Conservation (phyloP, 495 filamentous ascomycete species). For the Haplographium delicatum region DNA sequence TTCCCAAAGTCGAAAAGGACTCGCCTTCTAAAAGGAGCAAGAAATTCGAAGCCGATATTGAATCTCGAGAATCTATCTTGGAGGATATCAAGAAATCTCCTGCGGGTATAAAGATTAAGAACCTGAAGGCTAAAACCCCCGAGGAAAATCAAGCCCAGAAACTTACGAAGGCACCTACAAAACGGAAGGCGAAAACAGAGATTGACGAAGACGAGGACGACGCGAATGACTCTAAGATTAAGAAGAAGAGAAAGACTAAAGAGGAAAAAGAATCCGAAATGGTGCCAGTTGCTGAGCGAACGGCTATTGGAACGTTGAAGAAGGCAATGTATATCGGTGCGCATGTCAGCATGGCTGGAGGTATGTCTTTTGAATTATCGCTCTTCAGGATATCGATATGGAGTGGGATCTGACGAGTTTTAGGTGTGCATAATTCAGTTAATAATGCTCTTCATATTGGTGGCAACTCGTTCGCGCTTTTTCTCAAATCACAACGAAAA, state of each 20-base stretch:
- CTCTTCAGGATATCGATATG: too few species aligned
- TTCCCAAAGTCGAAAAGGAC: constrained; percentile 7
- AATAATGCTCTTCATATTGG: constrained; percentile 76
- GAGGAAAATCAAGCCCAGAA: constrained; percentile 5
- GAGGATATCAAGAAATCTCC: neutral
- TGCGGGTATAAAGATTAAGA: constrained; percentile 10
- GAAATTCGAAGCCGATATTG: constrained; percentile 3
- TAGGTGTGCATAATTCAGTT: constrained; percentile 85
- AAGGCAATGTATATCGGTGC: constrained; percentile 78
- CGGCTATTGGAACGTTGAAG: constrained; percentile 54
- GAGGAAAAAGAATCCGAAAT: constrained; percentile 28
- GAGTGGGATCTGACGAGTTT: constrained; percentile 7
- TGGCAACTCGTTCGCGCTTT: constrained; percentile 88
- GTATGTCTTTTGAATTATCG: constrained; percentile 46
- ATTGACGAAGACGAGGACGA: constrained; percentile 17
- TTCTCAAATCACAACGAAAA: constrained; percentile 92
- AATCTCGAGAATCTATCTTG: neutral
- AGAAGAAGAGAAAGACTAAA: constrained; percentile 28
- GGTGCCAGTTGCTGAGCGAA: constrained; percentile 65
- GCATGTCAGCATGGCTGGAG: constrained; percentile 85
- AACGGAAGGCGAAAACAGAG: constrained; percentile 20
- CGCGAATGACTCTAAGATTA: constrained; percentile 12
- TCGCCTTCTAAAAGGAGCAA: constrained; percentile 7
- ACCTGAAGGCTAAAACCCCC: constrained; percentile 11
- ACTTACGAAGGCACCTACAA: constrained; percentile 11